phyloP scores from a whole-genome alignment of 2,329 filamentous ascomycete species.

The Phialocephala subalpina region DNA sequence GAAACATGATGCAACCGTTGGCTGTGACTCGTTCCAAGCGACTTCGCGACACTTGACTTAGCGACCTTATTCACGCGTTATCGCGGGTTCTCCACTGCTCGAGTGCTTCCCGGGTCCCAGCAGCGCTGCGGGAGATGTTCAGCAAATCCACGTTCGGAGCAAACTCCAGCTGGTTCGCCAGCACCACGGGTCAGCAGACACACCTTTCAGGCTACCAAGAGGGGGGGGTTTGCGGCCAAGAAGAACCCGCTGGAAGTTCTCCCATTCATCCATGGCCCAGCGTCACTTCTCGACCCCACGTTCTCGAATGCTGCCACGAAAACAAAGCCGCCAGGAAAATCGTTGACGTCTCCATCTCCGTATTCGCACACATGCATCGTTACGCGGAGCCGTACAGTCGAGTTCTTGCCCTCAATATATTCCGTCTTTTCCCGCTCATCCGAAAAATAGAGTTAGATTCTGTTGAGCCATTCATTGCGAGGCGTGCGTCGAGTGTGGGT shows the following conservation, averaged over 20 bases:
- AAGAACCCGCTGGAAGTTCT: conserved; percentile 10
- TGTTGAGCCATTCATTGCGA: conserved; percentile 20
- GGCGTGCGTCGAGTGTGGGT: conserved; percentile 25
- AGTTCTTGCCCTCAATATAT: not conserved
- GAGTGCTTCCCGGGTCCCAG: conserved; percentile 2
- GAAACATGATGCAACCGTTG: conserved; percentile 23
- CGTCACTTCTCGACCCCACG: conserved; percentile 46
- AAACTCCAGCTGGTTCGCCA: not conserved
- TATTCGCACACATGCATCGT: conserved; percentile 17
- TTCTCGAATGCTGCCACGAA: conserved; percentile 46
- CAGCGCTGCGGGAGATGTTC: conserved; percentile 14
- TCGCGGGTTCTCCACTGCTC: conserved; percentile 11
- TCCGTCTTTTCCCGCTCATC: conserved; percentile 35
- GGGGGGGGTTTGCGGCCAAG: conserved; percentile 11
- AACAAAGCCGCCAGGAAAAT: conserved; percentile 37
- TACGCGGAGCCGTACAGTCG: conserved; percentile 4
- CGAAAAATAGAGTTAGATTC: conserved; percentile 10
- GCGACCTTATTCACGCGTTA: not conserved
- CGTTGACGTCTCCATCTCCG: conserved; percentile 20
- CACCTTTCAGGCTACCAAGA: conserved; percentile 3
- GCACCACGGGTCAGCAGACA: conserved; percentile 21
- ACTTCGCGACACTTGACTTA: not conserved
- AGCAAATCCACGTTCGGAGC: conserved; percentile 10
- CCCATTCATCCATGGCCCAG: conserved; percentile 23
- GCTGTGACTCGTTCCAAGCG: conserved; percentile 8